These are phyloP conservation scores for Dipodascopsis uninucleata DNA, from an alignment of 805 yeast genomes.

Conservation along the genomic window DNA sequence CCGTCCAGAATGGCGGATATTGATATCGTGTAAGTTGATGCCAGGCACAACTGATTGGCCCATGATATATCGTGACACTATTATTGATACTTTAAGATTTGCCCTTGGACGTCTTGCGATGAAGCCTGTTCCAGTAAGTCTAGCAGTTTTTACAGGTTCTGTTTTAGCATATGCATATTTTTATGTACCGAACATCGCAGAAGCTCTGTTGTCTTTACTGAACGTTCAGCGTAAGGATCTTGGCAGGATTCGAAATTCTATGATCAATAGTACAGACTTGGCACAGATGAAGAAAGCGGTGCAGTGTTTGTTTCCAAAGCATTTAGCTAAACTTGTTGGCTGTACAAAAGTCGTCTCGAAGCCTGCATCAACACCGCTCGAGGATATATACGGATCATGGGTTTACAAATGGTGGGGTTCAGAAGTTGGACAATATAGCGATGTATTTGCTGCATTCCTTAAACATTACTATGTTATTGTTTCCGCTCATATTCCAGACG, in stretches of 20 bases:
- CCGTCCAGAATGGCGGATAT: slow-evolving; percentile 40
- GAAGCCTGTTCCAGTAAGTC: slow-evolving; percentile 52
- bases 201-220: slow-evolving; percentile 38
- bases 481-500: slow-evolving; percentile 28
- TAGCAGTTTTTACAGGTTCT: slow-evolving; percentile 66
- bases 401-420: slow-evolving; percentile 36
- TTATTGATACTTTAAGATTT: slow-evolving; percentile 53
- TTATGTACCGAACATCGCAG: slow-evolving; percentile 52
- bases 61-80: slow-evolving; percentile 29
- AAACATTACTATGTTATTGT: slow-evolving; percentile 41
- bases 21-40: slow-evolving; percentile 6
- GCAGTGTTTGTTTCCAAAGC: slow-evolving; percentile 30
- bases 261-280: slow-evolving; percentile 7
- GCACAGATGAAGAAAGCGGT: not conserved
- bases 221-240: slow-evolving; percentile 31
- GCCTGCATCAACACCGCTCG: slow-evolving; percentile 11
- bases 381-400: slow-evolving; percentile 38
- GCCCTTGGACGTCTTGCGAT: slow-evolving; percentile 48
- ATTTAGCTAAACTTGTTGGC: slow-evolving; percentile 32
- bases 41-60: slow-evolving; percentile 6
- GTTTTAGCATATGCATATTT: slow-evolving; percentile 62
- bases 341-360: slow-evolving; percentile 11
- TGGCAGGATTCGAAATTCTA: slow-evolving; percentile 29
- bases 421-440: slow-evolving; percentile 37
- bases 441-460: slow-evolving; percentile 41